Base-by-base conservation (phyloP, 805 yeast species). In the Vanderwaltozyma tropicalis region DNA sequence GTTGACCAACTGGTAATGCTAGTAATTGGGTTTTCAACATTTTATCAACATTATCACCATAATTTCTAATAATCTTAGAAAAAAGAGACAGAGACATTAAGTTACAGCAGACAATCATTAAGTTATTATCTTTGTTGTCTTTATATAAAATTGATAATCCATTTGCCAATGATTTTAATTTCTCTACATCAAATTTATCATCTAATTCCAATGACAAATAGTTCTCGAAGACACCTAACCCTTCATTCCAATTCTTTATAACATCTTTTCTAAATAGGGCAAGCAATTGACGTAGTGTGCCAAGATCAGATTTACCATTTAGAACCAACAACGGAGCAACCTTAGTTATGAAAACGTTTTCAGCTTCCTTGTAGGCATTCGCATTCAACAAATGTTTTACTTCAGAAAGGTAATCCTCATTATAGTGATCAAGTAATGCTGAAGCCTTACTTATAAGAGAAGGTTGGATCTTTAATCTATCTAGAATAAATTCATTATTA, bases 301-400 rank as follows among this genome's bases (percentile, higher is more conserved):
- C 65, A 13, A 78, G 70, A 31, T 47, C 35, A 9, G 34, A 20
- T 1, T 32, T 14, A 5, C 16, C 19, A 9, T 36, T 38, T 26
- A 59, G 31, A 1, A 88, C 73, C 3, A 79, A 71, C 12, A 59
- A 55, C 8, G 97, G 97, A 0, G 89, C 97, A 22, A 86, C 80
- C 3, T 66, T 55, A 1, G 62, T 52, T 8, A 78, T 48, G 4
- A 84, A 59, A 1, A 74, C 61, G 2, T 60, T 53, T 49, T 84
- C 92, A 0, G 95, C 95, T 28, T 73, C 76, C 0, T 59, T 64
- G 63, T 72, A 73, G 35, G 70, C 55, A 10, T 63, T 66, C 0
- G 95, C 95, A 11, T 65, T 67, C 1, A 85, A 59, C 32, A 80
- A 68, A 21, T 78, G 73, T 32, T 68, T 64, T 1, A 78, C 76